A percentile compares a stretch with the other conserved stretches of the same genome.
Evolutionary conservation across 2,329 filamentous ascomycete genomes (phyloP).

Genomic region (Trichothecium roseum): DNA sequence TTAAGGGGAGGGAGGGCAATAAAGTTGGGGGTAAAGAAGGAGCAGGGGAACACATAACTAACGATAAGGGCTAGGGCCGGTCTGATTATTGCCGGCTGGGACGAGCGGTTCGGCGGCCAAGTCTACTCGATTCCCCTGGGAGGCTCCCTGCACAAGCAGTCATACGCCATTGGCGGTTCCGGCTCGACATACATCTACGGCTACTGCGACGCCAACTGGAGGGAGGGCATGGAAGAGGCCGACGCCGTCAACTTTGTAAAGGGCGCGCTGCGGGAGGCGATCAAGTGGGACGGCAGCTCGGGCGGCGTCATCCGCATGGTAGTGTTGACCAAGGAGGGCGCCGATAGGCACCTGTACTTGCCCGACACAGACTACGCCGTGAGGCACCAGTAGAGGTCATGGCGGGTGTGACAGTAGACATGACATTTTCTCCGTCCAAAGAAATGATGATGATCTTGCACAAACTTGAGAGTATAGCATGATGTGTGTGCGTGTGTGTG

Average conservation of each 20-base stretch:
- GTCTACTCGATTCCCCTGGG: conserved; percentile 96
- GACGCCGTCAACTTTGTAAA: conserved; percentile 92
- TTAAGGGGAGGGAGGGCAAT: background rate
- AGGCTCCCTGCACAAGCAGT: conserved; percentile 93
- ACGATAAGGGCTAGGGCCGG: conserved; percentile 56
- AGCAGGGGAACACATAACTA: conserved; percentile 7
- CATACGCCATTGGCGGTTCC: conserved; percentile 91
- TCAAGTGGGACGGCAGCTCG: conserved; percentile 99
- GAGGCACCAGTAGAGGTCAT: conserved; percentile 44
- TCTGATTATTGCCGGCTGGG: conserved; percentile 97
- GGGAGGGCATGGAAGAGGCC: conserved; percentile 83
- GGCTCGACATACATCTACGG: conserved; percentile 99
- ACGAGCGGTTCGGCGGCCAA: conserved; percentile 87
- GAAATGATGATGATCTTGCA: too few relatives aligned
- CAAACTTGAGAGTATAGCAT: too few relatives aligned
- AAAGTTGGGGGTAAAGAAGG: background rate
- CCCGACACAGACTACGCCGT: conserved; percentile 82
- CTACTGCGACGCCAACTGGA: conserved; percentile 95
- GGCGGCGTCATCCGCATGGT: conserved; percentile 98
- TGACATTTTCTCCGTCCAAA: too few relatives aligned
- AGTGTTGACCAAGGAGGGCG: conserved; percentile 81
- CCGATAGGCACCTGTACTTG: conserved; percentile 88
- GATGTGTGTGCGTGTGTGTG: too few relatives aligned
- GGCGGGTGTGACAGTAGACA: conserved; percentile 6
- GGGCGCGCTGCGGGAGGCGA: conserved; percentile 80